A percentile compares a stretch with the other conserved stretches of the same genome.
Conservation (phyloP, 139 green algal genomes). For the Desmodesmus armatus region DNA sequence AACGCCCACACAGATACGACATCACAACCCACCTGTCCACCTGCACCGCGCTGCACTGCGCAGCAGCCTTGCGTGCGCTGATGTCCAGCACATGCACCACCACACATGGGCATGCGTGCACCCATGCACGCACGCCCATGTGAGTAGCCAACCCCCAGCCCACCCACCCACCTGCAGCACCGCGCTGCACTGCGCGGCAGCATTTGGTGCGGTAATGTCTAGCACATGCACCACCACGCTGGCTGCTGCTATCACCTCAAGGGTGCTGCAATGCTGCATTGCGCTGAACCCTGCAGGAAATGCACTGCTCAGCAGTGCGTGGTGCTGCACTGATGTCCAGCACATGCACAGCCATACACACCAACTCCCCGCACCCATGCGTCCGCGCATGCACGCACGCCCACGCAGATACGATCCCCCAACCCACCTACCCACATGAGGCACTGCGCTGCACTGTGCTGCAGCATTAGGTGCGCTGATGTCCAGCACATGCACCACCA, state of each 20-base stretch:
- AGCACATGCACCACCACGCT: constrained; percentile 92
- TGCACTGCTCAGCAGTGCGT: too few relatives aligned
- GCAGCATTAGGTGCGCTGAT: too few relatives aligned
- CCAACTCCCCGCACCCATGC: too few relatives aligned
- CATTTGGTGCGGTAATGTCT: constrained; percentile 85
- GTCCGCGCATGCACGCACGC: too few relatives aligned
- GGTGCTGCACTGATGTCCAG: too few relatives aligned
- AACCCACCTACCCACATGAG: constrained; percentile 48
- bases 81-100: constrained; percentile 97
- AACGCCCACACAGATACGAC: too few relatives aligned
- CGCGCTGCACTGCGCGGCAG: constrained; percentile 79
- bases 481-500: too few relatives aligned
- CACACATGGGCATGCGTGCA: constrained; percentile 52
- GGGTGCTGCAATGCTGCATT: too few relatives aligned
- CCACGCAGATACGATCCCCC: too few relatives aligned
- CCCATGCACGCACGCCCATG: neutral
- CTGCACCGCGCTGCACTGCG: constrained; percentile 82
- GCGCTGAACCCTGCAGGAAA: too few relatives aligned
- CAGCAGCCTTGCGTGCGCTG: constrained; percentile 73
- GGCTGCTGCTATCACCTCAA: constrained; percentile 94
- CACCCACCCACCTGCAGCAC: constrained; percentile 65
- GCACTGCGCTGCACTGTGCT: too few relatives aligned
- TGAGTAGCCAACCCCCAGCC: neutral
- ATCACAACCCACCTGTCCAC: constrained; percentile 48
- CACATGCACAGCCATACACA: too few relatives aligned